phyloP scores from a whole-genome alignment of 441 rosid genomes.

The Populus hybrid region DNA sequence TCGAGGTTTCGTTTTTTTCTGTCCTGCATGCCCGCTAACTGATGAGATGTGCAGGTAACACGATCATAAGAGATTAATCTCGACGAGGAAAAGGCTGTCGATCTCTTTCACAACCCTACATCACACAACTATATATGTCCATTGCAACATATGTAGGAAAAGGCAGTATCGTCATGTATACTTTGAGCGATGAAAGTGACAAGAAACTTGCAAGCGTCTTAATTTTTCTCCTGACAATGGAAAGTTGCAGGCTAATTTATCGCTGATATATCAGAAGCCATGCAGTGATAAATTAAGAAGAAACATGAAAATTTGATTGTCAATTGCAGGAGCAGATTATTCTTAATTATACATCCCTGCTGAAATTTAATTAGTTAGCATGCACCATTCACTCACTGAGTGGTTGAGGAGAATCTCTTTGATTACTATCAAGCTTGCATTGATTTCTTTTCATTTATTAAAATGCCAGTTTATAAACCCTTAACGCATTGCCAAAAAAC shows the following conservation, averaged over 20 bases:
- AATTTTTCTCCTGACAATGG: background rate
- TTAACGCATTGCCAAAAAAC: background rate
- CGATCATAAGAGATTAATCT: background rate
- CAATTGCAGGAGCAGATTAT: background rate
- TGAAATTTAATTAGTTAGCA: background rate
- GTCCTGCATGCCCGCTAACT: background rate
- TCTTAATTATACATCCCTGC: background rate
- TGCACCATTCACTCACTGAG: background rate
- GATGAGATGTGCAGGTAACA: too few relatives aligned
- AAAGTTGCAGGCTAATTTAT: background rate
- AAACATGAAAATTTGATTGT: background rate
- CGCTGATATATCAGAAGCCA: background rate
- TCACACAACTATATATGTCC: background rate
- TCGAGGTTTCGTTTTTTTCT: background rate
- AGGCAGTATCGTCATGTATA: background rate
- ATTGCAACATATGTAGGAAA: background rate
- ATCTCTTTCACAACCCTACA: background rate
- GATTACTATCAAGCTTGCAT: background rate
- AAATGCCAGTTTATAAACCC: background rate
- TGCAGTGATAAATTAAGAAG: background rate
- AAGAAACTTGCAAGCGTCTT: background rate
- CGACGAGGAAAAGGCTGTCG: background rate
- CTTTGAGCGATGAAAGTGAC: background rate
- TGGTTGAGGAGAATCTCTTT: background rate
- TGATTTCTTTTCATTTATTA: background rate